Base-by-base conservation (phyloP, 164 flowering plant genomes). In the Magnolia changhungtana region DNA sequence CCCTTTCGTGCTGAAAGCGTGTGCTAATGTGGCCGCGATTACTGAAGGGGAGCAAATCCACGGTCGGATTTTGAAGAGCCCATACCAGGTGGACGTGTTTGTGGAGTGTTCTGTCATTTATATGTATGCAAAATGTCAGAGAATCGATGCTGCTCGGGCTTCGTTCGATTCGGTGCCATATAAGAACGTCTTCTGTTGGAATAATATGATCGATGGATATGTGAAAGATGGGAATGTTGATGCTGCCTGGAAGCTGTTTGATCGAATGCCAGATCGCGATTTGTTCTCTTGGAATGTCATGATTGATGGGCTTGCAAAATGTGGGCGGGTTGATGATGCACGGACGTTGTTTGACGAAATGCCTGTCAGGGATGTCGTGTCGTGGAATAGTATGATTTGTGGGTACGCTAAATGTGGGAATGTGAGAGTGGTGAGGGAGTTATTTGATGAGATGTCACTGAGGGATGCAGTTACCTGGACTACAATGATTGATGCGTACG, bases 331-430 rank as follows among this genome's bases (percentile, higher is more conserved):
- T 59, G 74, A 69, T 19, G 45, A n/a, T 8, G 74, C 78, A 10
- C 68, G 59, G 24, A 1, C 21, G 37, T 71, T 76, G 55, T 76
- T 76, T 50, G 69, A 71, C 70, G 69, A 61, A 49, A 76, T 76
- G 68, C 78, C 74, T 21, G 67, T 7, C 45, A 70, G 68, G 45
- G 78, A 76, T 71, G 21, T 59, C 7, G 52, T 76, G 31, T 70
- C 78, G 21, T 76, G 78, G 78, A 76, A 76, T 59, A 55, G 59
- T 7, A 76, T 76, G 74, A 71, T 76, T 18, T n/a, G 49, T 76
- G 74, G 78, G 29, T 76, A 76, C 61, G 74, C 45, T n/a, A 76
- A 61, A 23, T 13, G 55, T 21, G 74, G 74, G 24, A 31, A 76
- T 14, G 29, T 76, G 67, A 55, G 23, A 14, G 74, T 37, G 21